Evolutionary conservation across 2,329 filamentous ascomycete species (phyloP).

Genomic region (Fusarium sp.): DNA sequence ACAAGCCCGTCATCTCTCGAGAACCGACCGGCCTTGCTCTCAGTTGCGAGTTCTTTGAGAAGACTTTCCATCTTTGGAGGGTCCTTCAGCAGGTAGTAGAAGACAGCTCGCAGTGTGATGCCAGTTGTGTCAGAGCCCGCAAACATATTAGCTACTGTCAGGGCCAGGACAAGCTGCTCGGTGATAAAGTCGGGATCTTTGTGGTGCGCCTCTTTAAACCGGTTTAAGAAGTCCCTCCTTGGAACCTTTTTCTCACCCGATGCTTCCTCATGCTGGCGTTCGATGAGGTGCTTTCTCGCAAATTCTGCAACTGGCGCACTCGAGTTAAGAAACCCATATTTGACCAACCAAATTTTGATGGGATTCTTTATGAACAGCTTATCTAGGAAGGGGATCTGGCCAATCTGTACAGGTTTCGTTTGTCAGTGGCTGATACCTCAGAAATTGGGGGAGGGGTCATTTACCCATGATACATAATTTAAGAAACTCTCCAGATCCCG

Average conservation of each 20-base stretch:
- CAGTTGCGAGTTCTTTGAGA: conserved; percentile 70
- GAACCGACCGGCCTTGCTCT: conserved; percentile 64
- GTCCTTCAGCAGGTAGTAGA: conserved; percentile 78
- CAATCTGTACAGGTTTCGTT: conserved; percentile 59
- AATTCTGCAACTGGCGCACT: conserved; percentile 78
- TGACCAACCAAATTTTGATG: conserved; percentile 72
- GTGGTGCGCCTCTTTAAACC: conserved; percentile 75
- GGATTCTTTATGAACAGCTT: conserved; percentile 78
- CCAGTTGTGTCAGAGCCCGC: conserved; percentile 84
- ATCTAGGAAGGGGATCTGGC: conserved; percentile 79
- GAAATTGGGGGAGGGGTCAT: too few relatives aligned
- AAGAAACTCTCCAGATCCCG: conserved; percentile 71
- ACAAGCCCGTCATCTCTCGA: conserved; percentile 66
- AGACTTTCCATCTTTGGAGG: conserved; percentile 63
- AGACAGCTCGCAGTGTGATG: conserved; percentile 75
- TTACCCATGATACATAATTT: conserved; percentile 75
- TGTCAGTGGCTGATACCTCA: neutral
- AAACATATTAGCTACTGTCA: conserved; percentile 74
- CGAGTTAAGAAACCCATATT: conserved; percentile 73
- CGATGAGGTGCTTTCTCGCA: conserved; percentile 72
- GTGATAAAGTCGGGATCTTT: conserved; percentile 77
- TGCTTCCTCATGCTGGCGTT: conserved; percentile 62
- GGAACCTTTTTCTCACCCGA: conserved; percentile 50
- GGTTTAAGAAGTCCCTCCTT: conserved; percentile 70
- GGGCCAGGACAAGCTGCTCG: conserved; percentile 71